Conservation (phyloP, 805 yeast genomes). For the Wickerhamiella cacticola region DNA sequence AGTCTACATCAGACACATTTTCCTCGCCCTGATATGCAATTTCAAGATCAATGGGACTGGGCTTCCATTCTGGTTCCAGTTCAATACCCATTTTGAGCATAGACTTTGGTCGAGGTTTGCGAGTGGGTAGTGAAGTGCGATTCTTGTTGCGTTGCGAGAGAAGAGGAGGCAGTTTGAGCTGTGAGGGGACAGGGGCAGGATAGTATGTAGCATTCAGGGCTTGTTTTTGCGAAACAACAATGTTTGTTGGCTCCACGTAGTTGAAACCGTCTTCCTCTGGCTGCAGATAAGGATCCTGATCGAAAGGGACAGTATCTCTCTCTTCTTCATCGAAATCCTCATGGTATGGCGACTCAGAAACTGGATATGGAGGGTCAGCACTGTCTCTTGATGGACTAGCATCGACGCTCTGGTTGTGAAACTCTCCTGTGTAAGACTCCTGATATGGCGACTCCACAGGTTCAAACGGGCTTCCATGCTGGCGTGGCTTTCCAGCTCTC, state of each 20-base stretch:
- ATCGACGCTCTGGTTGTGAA: background rate
- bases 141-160: conserved; percentile 19
- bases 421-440: background rate
- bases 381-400: background rate
- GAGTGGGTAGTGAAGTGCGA: conserved; percentile 2
- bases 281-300: background rate
- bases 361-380: background rate
- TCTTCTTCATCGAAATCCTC: background rate
- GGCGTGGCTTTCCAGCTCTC: background rate
- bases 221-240: background rate
- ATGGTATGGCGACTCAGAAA: background rate
- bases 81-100: conserved; percentile 14
- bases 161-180: conserved; percentile 28
- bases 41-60: conserved; percentile 19
- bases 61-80: conserved; percentile 20
- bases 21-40: conserved; percentile 4
- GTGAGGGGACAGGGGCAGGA: conserved; percentile 31
- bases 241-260: conserved; percentile 4
- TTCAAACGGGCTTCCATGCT: background rate
- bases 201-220: conserved; percentile 18
- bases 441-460: background rate
- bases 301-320: background rate
- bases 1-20: conserved; percentile 5
- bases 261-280: conserved; percentile 9
- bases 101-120: conserved; percentile 8